A percentile compares a stretch with the other conserved stretches of the same genome.
Conservation (phyloP, 2,329 filamentous ascomycete genomes). For the Phialocephala subalpina region DNA sequence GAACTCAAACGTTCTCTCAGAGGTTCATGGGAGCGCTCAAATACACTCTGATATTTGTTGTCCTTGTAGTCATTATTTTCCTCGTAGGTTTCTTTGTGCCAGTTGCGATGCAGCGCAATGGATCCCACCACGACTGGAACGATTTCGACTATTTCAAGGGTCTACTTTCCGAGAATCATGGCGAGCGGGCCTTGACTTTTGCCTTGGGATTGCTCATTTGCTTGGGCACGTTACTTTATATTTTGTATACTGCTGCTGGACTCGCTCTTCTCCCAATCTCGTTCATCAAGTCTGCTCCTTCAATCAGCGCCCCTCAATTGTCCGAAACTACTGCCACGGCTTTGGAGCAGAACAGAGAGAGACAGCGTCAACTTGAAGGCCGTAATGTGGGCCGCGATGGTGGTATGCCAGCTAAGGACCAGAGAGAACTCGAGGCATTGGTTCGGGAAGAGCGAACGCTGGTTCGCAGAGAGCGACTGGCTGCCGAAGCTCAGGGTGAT, state of each 20-base stretch:
- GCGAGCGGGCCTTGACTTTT: constrained; percentile 92
- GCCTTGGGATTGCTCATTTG: constrained; percentile 87
- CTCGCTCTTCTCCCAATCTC: constrained; percentile 88
- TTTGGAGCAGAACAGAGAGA: constrained; percentile 87
- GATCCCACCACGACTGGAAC: constrained; percentile 76
- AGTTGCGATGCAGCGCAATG: constrained; percentile 71
- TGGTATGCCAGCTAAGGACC: constrained; percentile 83
- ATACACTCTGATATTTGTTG: constrained; percentile 87
- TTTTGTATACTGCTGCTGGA: constrained; percentile 87
- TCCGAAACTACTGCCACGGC: constrained; percentile 80
- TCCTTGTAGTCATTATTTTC: constrained; percentile 83
- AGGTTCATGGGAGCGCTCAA: constrained; percentile 86
- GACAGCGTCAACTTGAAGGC: constrained; percentile 89
- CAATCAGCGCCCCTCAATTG: constrained; percentile 82
- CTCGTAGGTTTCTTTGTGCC: constrained; percentile 94
- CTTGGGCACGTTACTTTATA: constrained; percentile 84
- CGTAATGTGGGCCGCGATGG: constrained; percentile 80
- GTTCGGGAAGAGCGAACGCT: constrained; percentile 92
- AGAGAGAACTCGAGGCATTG: constrained; percentile 86
- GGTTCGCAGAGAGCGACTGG: constrained; percentile 86
- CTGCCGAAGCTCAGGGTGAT: constrained; percentile 81
- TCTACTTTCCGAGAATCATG: constrained; percentile 84
- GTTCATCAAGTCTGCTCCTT: constrained; percentile 90
- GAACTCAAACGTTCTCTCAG: constrained; percentile 73
- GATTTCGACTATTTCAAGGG: constrained; percentile 93